phyloP scores from a whole-genome alignment of 2,329 filamentous ascomycete genomes.

The Apiospora koreana region DNA sequence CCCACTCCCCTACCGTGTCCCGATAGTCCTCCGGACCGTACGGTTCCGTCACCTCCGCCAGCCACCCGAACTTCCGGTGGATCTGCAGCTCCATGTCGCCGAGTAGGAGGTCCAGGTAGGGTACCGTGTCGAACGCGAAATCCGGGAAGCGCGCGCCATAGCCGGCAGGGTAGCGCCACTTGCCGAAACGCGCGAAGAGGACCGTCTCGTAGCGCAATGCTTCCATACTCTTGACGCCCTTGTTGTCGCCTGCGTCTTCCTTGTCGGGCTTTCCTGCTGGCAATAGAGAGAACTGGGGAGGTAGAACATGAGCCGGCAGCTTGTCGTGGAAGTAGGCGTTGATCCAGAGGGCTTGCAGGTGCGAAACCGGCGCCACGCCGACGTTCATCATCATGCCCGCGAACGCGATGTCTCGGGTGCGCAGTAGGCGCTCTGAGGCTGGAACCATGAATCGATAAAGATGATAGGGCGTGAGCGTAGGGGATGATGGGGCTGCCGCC shows the following conservation, averaged over 20 bases:
- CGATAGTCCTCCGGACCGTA: slow-evolving; percentile 48
- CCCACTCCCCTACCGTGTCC: slow-evolving; percentile 52
- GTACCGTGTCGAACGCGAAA: slow-evolving; percentile 60
- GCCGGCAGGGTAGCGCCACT: slow-evolving; percentile 51
- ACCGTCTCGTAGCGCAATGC: slow-evolving; percentile 39
- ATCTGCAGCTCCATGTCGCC: slow-evolving; percentile 52
- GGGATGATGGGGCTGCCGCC: slow-evolving; percentile 17
- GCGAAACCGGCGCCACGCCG: slow-evolving; percentile 43
- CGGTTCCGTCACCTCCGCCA: slow-evolving; percentile 42
- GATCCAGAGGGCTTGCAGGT: slow-evolving; percentile 54
- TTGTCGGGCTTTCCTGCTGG: background rate
- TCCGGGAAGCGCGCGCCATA: slow-evolving; percentile 53
- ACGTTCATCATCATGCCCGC: slow-evolving; percentile 46
- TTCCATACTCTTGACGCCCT: background rate
- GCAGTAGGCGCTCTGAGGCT: slow-evolving; percentile 32
- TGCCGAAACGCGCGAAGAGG: slow-evolving; percentile 53
- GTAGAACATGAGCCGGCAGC: slow-evolving; percentile 12
- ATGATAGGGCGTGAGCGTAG: slow-evolving; percentile 37
- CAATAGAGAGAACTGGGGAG: slow-evolving; percentile 18
- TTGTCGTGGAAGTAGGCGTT: slow-evolving; percentile 52
- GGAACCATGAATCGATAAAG: slow-evolving; percentile 49
- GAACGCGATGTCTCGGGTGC: slow-evolving; percentile 48
- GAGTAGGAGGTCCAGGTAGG: slow-evolving; percentile 58
- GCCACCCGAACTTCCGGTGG: slow-evolving; percentile 36
- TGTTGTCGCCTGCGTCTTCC: no score